Percentiles rank a stretch among this genome's conserved stretches.
Conservation (phyloP, 2,329 filamentous ascomycete species). For the Neurospora crassa region DNA sequence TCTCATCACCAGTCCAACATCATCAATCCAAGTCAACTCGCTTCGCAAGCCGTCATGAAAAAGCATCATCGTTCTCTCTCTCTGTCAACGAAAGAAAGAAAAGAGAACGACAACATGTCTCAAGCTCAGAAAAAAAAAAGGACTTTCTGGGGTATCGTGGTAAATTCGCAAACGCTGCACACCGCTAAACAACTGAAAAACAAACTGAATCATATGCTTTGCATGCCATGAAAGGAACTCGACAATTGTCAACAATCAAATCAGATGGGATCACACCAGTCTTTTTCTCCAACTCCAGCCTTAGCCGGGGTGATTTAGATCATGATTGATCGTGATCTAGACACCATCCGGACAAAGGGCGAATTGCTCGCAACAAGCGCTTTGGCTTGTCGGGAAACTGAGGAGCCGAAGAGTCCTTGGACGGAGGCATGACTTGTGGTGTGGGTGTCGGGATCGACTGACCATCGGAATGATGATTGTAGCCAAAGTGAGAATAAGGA, state of each 20-base stretch:
- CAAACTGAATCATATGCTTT: neutral
- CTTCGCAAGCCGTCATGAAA: neutral
- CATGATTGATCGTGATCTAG: neutral
- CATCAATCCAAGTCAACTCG: neutral
- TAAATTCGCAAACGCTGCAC: neutral
- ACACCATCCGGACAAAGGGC: neutral
- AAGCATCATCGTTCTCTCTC: neutral
- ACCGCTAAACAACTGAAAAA: neutral
- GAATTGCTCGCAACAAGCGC: neutral
- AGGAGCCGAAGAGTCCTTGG: neutral
- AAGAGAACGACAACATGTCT: neutral
- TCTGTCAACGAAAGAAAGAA: no score
- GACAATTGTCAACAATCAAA: neutral
- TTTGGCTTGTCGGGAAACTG: neutral
- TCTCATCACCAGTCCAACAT: neutral
- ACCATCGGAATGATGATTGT: neutral
- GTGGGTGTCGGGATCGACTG: neutral
- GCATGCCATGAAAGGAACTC: neutral
- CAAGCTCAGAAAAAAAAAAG: neutral
- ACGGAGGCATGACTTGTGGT: neutral
- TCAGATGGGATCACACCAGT: neutral
- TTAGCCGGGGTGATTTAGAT: neutral
- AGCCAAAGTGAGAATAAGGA: slow-evolving; percentile 9
- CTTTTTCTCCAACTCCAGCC: neutral
- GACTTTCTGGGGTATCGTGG: neutral